Conservation (phyloP, 2,329 filamentous ascomycete species). For the Pseudogymnoascus sp. region DNA sequence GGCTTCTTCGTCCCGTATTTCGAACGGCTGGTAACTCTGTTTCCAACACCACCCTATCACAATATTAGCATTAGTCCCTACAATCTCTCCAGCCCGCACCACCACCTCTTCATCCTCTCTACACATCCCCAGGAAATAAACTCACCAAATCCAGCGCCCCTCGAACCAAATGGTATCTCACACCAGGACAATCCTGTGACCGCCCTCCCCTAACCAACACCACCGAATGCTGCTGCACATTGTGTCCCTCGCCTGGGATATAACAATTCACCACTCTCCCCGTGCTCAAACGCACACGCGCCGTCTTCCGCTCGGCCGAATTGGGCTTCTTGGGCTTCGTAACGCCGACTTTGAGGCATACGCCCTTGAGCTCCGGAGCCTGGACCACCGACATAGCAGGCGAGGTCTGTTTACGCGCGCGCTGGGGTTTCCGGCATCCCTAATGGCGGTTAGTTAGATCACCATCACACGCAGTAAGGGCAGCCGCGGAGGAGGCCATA, state of each 20-base stretch:
- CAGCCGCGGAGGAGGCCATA: conserved; percentile 9
- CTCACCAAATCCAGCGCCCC: conserved; percentile 88
- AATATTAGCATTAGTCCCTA: conserved; percentile 22
- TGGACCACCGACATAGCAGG: conserved; percentile 65
- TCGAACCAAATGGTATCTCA: conserved; percentile 87
- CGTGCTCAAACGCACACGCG: conserved; percentile 78
- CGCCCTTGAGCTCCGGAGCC: conserved; percentile 83
- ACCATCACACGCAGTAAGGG: background rate
- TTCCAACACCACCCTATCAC: conserved; percentile 76
- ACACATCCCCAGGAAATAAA: conserved; percentile 19
- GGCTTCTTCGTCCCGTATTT: conserved; percentile 99
- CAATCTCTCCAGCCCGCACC: background rate
- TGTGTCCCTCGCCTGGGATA: conserved; percentile 96
- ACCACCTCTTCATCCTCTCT: background rate
- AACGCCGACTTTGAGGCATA: conserved; percentile 88
- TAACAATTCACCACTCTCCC: conserved; percentile 86
- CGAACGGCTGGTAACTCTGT: conserved; percentile 73
- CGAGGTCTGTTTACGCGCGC: conserved; percentile 76
- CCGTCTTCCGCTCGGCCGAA: conserved; percentile 92
- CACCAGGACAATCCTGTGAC: conserved; percentile 95
- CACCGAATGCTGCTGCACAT: conserved; percentile 97
- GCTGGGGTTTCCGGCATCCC: conserved; percentile 71
- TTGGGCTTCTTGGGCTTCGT: conserved; percentile 98
- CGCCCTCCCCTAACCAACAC: conserved; percentile 90
- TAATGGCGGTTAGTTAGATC: conserved; percentile 11